Conservation (phyloP, 1,284 basidiomycete species). For the Cutaneotrichosporon mucoides region DNA sequence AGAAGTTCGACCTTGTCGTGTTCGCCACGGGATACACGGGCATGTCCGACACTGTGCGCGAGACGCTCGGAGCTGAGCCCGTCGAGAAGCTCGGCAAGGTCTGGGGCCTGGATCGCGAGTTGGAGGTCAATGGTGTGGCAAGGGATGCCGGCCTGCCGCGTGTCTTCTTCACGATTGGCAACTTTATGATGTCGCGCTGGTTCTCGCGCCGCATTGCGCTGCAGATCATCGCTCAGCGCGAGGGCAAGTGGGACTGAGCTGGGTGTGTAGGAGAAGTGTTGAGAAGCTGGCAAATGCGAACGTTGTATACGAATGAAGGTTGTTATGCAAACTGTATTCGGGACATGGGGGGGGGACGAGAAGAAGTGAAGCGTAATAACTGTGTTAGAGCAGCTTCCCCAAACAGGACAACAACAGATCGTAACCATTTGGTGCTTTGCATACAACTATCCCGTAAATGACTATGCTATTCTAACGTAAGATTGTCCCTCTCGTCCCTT, state of each 20-base stretch:
- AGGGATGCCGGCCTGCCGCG: constrained; percentile 54
- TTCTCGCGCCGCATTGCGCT: constrained; percentile 60
- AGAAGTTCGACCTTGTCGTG: constrained; percentile 65
- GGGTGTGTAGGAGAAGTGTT: constrained; percentile 6
- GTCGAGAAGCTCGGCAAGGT: constrained; percentile 53
- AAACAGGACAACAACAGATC: too few species aligned
- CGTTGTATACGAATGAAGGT: background rate
- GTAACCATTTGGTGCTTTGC: background rate
- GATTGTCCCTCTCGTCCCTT: too few species aligned
- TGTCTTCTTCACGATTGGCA: constrained; percentile 48
- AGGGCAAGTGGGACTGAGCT: constrained; percentile 52
- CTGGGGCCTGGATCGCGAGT: constrained; percentile 60
- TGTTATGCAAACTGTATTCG: too few species aligned
- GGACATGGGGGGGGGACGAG: too few species aligned
- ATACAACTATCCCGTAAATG: background rate
- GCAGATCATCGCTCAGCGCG: constrained; percentile 61
- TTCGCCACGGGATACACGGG: constrained; percentile 60
- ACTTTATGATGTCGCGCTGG: constrained; percentile 57
- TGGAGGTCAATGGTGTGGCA: constrained; percentile 57
- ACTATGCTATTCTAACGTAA: background rate
- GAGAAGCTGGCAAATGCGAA: too few species aligned
- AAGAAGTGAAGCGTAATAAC: too few species aligned
- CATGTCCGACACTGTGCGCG: constrained; percentile 48
- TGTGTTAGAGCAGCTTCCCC: too few species aligned
- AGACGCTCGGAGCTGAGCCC: constrained; percentile 55